Percentiles rank a stretch among this genome's conserved stretches.
These are phyloP conservation scores for Carex littledalei DNA, from an alignment of 176 grass and related monocot genomes.

Conservation along the genomic window DNA sequence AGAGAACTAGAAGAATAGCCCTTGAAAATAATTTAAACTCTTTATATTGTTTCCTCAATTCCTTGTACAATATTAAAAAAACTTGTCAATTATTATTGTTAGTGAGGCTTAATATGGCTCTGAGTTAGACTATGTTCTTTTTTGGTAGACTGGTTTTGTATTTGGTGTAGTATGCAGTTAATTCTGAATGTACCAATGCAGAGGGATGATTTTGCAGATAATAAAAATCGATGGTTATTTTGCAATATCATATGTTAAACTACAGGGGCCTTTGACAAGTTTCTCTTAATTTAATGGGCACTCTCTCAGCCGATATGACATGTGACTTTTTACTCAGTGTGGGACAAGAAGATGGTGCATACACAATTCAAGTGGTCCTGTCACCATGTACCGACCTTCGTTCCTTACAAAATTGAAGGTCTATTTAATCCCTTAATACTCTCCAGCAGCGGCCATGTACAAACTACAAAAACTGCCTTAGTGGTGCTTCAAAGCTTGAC, in stretches of 20 bases:
- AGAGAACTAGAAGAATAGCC: not conserved
- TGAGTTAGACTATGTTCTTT: not conserved
- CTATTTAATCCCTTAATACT: conserved; percentile 82
- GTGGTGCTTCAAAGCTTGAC: conserved; percentile 89
- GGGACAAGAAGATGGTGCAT: conserved; percentile 99
- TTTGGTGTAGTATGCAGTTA: not conserved
- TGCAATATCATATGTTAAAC: conserved; percentile 15
- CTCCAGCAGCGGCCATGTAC: conserved; percentile 60
- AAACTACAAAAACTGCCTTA: conserved; percentile 81
- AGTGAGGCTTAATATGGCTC: not conserved
- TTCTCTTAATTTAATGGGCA: not conserved
- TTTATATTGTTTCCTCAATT: not conserved
- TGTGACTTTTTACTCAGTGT: conserved; percentile 42
- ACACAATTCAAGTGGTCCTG: conserved; percentile 85
- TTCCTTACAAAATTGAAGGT: conserved; percentile 74
- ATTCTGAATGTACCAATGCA: not conserved
- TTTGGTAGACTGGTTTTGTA: not conserved
- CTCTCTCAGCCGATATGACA: not conserved
- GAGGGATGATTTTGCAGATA: not conserved
- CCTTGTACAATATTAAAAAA: not conserved
- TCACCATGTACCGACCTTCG: conserved; percentile 81
- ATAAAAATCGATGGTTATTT: not conserved
- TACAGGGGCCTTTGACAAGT: not conserved
- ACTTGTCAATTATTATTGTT: not conserved
- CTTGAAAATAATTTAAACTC: not conserved